Evolutionary conservation across 805 yeast species (phyloP), one percentile per base, ranked within the genome.

Genomic region (Candida pini): DNA sequence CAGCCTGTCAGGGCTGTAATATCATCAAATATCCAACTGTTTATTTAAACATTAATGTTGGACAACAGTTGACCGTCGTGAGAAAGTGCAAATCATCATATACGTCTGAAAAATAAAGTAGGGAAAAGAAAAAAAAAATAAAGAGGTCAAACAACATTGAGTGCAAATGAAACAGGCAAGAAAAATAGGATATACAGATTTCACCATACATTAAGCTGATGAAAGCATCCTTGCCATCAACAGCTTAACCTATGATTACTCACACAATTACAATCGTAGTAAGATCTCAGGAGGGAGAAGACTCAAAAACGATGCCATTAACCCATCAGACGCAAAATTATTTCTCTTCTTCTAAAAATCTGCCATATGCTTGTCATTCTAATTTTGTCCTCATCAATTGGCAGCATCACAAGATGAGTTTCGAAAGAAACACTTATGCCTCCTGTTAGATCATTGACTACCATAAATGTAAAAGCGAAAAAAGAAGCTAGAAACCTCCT

Each of bases 331-430:
- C 79, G 53, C 58, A 66, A 76, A 70, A 62, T 59, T 64, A n/a
- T n/a, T 40, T 75, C 59, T 76, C 88, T 66, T 75, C 87, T 66
- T 9, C 57, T 39, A 49, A 59, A 61, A 64, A 62, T 88, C 95
- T 80, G 97, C 88, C 95, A 89, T 89, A 89, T 89, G 97, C 97
- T 89, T 89, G 97, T 89, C 96, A 64, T 65, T 68, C 63, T 63
- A 42, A 44, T 75, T 75, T 72, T 73, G 29, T 35, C 73, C 71
- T 84, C 92, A 78, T 81, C 78, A 58, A 62, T 60, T 79, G 74
- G 51, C 32, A 29, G 18, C 13, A 13, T 13, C 24, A 12, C 15
- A 31, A n/a, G n/a, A n/a, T n/a, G n/a, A n/a, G n/a, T n/a, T n/a
- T n/a, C n/a, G n/a, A n/a, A n/a, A n/a, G n/a, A n/a, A n/a, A n/a